These are phyloP conservation scores for Amorphotheca resinae DNA, from an alignment of 495 filamentous ascomycete genomes.

Conservation along the genomic window DNA sequence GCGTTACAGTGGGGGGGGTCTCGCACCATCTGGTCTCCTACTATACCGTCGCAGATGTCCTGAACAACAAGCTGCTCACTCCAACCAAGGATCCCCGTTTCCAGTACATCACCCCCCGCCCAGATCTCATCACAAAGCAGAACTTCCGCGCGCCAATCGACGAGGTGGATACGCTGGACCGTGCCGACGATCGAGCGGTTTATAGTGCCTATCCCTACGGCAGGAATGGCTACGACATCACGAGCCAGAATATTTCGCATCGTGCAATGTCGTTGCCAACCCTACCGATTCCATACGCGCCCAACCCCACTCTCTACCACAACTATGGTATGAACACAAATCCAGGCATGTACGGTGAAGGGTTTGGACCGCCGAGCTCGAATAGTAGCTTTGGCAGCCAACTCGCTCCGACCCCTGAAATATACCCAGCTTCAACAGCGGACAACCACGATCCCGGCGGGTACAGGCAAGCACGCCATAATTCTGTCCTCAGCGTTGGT, in stretches of 20 bases:
- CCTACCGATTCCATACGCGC: constrained; percentile 12
- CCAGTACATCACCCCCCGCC: constrained; percentile 42
- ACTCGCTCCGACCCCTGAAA: constrained; percentile 7
- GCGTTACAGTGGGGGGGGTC: constrained; percentile 52
- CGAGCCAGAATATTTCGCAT: constrained; percentile 16
- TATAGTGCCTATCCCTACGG: constrained; percentile 9
- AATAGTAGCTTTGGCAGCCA: constrained; percentile 4
- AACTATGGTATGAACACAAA: constrained; percentile 8
- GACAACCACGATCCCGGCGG: constrained; percentile 14
- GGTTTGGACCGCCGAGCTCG: neutral
- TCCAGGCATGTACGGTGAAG: constrained; percentile 3
- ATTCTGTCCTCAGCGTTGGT: constrained; percentile 10
- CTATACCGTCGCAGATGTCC: constrained; percentile 68
- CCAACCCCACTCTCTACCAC: constrained; percentile 5
- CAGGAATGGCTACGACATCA: constrained; percentile 17
- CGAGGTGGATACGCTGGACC: constrained; percentile 31
- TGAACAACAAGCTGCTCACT: constrained; percentile 44
- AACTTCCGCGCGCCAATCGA: constrained; percentile 62
- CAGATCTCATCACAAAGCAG: constrained; percentile 48
- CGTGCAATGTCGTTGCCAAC: constrained; percentile 16
- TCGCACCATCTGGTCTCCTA: constrained; percentile 81
- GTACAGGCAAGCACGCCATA: constrained; percentile 13
- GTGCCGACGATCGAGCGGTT: constrained; percentile 28
- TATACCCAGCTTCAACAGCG: constrained; percentile 11
- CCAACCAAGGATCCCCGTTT: constrained; percentile 46